These are phyloP conservation scores for Oenanthe javanica DNA, from an alignment of 140 eudicot genomes.

Conservation along the genomic window DNA sequence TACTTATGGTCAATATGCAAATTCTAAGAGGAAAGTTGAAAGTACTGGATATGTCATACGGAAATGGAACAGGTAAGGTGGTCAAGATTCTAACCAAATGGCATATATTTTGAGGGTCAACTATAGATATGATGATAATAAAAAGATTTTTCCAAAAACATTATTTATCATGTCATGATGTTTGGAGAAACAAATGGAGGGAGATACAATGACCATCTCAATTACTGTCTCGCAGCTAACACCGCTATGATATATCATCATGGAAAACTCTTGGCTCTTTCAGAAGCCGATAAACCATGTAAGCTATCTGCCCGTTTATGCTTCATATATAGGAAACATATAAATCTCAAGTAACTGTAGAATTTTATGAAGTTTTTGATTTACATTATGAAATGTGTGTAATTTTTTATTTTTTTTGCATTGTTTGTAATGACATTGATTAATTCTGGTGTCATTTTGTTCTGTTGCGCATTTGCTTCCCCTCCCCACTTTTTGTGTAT, in stretches of 20 bases:
- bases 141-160: background rate
- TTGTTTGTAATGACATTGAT: background rate
- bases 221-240: conserved; percentile 47
- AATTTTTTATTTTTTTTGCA: background rate
- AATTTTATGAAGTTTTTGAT: background rate
- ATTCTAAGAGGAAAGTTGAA: conserved; percentile 59
- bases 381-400: background rate
- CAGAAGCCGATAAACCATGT: conserved; percentile 96
- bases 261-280: conserved; percentile 84
- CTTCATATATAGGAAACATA: background rate
- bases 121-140: background rate
- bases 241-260: conserved; percentile 91
- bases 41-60: conserved; percentile 70
- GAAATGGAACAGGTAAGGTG: conserved; percentile 74
- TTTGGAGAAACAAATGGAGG: background rate
- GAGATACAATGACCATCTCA: background rate
- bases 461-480: background rate
- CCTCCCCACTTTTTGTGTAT: background rate
- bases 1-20: conserved; percentile 51
- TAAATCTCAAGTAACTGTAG: background rate
- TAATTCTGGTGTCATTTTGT: background rate
- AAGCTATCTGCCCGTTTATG: conserved; percentile 19
- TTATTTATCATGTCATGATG: background rate
- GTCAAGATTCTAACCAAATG: conserved; percentile 1
- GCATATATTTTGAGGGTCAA: background rate